Evolutionary conservation across 139 green algal genomes (phyloP).

Genomic region (Dunaliella sp.): DNA sequence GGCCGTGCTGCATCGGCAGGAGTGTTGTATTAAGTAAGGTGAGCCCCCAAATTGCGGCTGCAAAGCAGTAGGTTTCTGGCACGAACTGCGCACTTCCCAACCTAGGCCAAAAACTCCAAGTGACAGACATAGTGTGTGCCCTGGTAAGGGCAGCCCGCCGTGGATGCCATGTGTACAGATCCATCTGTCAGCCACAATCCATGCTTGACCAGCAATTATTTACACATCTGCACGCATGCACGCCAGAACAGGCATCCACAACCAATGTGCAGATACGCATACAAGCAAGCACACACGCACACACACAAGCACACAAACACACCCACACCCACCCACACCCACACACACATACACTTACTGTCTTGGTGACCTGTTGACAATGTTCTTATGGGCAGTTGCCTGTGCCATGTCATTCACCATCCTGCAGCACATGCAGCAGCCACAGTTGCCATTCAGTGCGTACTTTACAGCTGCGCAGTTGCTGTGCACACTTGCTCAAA

Average conservation of each 20-base stretch:
- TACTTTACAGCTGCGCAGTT: too few relatives aligned
- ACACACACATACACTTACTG: not conserved
- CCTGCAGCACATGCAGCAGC: too few relatives aligned
- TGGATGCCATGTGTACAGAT: not conserved
- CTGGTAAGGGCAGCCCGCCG: too few relatives aligned
- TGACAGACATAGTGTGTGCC: too few relatives aligned
- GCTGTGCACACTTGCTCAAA: too few relatives aligned
- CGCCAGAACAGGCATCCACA: not conserved
- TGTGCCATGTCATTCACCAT: conserved; percentile 4
- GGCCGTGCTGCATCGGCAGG: not conserved
- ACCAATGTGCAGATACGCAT: not conserved
- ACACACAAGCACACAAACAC: not conserved
- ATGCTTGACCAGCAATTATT: not conserved
- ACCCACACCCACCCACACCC: too few relatives aligned
- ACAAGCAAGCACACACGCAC: not conserved
- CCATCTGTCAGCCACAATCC: not conserved
- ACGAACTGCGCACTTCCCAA: too few relatives aligned
- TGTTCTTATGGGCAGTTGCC: not conserved
- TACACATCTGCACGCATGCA: too few relatives aligned
- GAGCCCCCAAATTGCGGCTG: not conserved
- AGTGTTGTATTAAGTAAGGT: too few relatives aligned
- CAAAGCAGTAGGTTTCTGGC: not conserved
- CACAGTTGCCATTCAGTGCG: too few relatives aligned
- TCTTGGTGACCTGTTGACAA: not conserved
- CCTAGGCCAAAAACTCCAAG: too few relatives aligned